Conservation (phyloP, 1,284 basidiomycete species). For the Trametes sp. region DNA sequence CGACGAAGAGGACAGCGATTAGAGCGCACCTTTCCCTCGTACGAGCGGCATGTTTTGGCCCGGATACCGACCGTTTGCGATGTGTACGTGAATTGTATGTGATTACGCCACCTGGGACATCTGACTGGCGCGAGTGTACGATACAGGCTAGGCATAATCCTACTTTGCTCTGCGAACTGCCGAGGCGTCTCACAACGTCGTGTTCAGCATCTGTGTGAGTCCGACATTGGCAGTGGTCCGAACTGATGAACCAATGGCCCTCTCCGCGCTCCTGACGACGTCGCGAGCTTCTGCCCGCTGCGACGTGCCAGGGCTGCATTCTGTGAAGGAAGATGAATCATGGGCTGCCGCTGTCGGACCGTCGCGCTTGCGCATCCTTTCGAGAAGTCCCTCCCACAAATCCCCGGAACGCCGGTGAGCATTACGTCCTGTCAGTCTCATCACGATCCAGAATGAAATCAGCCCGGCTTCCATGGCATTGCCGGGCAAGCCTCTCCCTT, state of each 20-base stretch:
- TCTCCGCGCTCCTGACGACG: not conserved
- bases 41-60: not conserved
- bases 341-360: not conserved
- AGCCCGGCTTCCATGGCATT: slow-evolving; percentile 19
- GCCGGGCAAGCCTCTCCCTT: slow-evolving; percentile 6
- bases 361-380: slow-evolving; percentile 13
- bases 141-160: not conserved
- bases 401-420: slow-evolving; percentile 15
- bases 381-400: slow-evolving; percentile 13
- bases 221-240: not conserved
- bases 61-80: not conserved
- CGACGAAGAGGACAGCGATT: slow-evolving; percentile 35
- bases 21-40: not conserved
- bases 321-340: not conserved
- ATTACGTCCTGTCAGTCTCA: slow-evolving; percentile 7
- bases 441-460: slow-evolving; percentile 18
- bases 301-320: not conserved
- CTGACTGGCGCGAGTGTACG: slow-evolving; percentile 11
- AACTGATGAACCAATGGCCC: not conserved
- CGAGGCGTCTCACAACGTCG: not conserved
- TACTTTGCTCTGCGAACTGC: not conserved
- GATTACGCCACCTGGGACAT: not conserved
- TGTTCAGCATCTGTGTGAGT: slow-evolving; percentile 5
- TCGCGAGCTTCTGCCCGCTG: not conserved
- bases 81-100: slow-evolving; percentile 30